A percentile compares a stretch with the other conserved stretches of the same genome.
Conservation (phyloP, 345 rosid species). For the Ricinus communis region DNA sequence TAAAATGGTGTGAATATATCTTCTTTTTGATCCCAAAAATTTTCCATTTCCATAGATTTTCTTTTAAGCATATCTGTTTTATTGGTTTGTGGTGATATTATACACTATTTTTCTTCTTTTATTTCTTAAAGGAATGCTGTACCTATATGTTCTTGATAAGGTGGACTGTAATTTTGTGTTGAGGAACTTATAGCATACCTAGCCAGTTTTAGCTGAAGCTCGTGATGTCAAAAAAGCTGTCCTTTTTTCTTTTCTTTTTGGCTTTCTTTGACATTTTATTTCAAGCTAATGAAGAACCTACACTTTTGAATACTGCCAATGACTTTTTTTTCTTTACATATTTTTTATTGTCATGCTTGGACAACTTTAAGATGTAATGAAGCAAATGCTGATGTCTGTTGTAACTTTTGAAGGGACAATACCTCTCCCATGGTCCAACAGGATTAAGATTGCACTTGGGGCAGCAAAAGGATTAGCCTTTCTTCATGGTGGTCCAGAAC, state of each 20-base stretch:
- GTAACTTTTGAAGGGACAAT: conserved; percentile 54
- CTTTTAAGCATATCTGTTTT: not conserved
- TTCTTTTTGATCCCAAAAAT: not conserved
- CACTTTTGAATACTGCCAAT: not conserved
- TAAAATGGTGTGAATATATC: not conserved
- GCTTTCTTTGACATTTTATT: not conserved
- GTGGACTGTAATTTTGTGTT: not conserved
- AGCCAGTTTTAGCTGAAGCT: not conserved
- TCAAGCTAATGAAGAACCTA: conserved; percentile 23
- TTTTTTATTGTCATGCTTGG: not conserved
- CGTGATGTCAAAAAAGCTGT: not conserved
- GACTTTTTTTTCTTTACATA: conserved; percentile 1
- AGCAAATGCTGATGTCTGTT: conserved; percentile 14
- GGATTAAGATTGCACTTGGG: conserved; percentile 39
- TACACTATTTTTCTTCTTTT: not conserved
- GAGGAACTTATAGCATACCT: not conserved
- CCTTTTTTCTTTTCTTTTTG: not conserved
- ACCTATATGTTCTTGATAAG: not conserved
- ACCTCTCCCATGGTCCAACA: conserved; percentile 35
- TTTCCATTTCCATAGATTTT: not conserved
- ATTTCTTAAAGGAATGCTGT: not conserved
- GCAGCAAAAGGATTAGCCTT: conserved; percentile 40
- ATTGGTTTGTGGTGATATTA: not conserved
- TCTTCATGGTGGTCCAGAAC: conserved; percentile 35
- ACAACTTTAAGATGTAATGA: conserved; percentile 5